Base-by-base conservation (phyloP, 352 stramenopile genomes). In the Globisporangium middletonii region DNA sequence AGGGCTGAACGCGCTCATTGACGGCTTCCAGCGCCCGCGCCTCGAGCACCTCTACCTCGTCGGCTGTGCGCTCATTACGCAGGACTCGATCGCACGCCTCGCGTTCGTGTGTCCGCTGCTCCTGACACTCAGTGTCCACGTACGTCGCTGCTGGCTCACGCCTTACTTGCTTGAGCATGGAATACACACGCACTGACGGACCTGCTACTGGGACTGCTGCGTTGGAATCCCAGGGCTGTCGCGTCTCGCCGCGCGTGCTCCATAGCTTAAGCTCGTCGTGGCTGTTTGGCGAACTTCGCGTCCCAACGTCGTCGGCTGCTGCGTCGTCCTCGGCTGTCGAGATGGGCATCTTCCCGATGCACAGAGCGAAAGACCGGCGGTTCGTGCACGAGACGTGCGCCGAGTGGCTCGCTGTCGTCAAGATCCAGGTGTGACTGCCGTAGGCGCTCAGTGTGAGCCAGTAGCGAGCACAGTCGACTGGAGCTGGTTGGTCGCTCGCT, bases 221-320 rank as follows among this genome's bases (percentile, higher is more conserved):
- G 23, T 4, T 51, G 18, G 35, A 2, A 48, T 7, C 11, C 11
- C 55, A 86, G 61, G 76, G 82, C 1, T 92, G 79, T 58, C 66
- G 71, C 8, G 69, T 92, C 0, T 89, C 82, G 0, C 65, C 68
- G 37, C 74, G 79, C 16, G 73, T 84, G 7, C 59, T 92, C 16
- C 69, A 75, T 28, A 87, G 76, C 50, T 55, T 90, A 26, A 79
- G 79, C 49, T 80, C 79, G 1, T 89, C 72, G 5, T 92, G 83
- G 83, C 68, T 68, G 19, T 83, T 90, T 54, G 76, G 67, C 0
- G 69, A 74, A 27, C 60, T 90, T 7, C 69, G 73, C 7, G 53
- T 87, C 5, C 71, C 68, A 3, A 50, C 60, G 12, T 55, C 65
- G 19, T 50, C 54, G 27, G 63, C 56, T 15, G 63, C 65, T 1